These are phyloP conservation scores for Geosmithia flava DNA, from an alignment of 2,329 filamentous ascomycete genomes.

Conservation along the genomic window DNA sequence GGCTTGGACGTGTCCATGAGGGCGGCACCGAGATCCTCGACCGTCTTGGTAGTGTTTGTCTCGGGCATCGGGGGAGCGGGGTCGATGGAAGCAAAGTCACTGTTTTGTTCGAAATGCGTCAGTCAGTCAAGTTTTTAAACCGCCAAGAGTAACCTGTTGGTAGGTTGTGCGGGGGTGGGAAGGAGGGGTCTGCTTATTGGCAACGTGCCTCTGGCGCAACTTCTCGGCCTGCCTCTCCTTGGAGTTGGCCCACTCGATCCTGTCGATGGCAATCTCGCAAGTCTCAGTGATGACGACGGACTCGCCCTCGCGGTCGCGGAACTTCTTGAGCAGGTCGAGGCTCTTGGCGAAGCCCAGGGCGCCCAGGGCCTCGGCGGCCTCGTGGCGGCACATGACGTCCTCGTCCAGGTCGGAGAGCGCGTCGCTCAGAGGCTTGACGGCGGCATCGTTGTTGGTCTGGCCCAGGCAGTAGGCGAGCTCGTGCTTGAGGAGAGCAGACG, in stretches of 20 bases:
- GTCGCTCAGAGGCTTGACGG: slow-evolving; percentile 57
- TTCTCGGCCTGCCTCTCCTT: slow-evolving; percentile 61
- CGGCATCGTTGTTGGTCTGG: slow-evolving; percentile 68
- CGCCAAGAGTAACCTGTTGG: too few relatives aligned
- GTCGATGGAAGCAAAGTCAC: slow-evolving; percentile 91
- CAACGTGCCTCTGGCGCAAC: slow-evolving; percentile 60
- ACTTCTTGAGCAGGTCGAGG: slow-evolving; percentile 58
- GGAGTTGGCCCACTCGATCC: slow-evolving; percentile 87
- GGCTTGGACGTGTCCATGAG: slow-evolving; percentile 69
- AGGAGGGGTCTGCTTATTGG: slow-evolving; percentile 1
- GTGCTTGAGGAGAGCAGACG: slow-evolving; percentile 87
- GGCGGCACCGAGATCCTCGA: slow-evolving; percentile 61
- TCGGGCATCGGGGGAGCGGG: slow-evolving; percentile 81
- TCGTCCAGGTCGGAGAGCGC: slow-evolving; percentile 71
- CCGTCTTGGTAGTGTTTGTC: slow-evolving; percentile 40
- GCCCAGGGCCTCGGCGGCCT: slow-evolving; percentile 89
- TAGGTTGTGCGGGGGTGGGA: neutral
- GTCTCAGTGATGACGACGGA: slow-evolving; percentile 80
- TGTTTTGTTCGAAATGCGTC: too few relatives aligned
- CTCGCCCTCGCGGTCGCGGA: slow-evolving; percentile 66
- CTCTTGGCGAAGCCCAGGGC: slow-evolving; percentile 68
- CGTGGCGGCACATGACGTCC: slow-evolving; percentile 91
- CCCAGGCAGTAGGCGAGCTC: slow-evolving; percentile 95
- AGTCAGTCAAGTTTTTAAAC: slow-evolving; percentile 2
- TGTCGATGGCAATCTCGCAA: slow-evolving; percentile 89